Conservation (phyloP, 352 stramenopile genomes). For the Pythium grandisporangium region DNA sequence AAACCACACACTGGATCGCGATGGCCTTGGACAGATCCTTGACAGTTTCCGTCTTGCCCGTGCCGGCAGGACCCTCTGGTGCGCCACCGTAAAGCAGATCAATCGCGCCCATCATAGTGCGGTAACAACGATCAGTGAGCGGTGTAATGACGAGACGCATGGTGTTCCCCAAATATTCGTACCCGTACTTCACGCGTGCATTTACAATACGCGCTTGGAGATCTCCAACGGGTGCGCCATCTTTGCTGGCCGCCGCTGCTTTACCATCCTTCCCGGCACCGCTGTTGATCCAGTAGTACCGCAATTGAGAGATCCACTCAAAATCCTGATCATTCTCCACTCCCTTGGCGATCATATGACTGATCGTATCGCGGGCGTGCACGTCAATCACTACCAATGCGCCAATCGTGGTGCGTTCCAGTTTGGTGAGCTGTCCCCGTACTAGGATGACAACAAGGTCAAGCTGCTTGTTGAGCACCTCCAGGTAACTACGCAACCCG, state of each 20-base stretch:
- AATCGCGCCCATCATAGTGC: constrained; percentile 86
- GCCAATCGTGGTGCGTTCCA: constrained; percentile 89
- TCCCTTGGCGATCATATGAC: constrained; percentile 86
- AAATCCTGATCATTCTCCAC: constrained; percentile 88
- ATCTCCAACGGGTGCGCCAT: too few relatives aligned
- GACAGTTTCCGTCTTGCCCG: constrained; percentile 82
- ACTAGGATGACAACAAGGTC: constrained; percentile 90
- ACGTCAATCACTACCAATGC: constrained; percentile 92
- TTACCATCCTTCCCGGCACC: constrained; percentile 34
- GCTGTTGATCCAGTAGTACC: constrained; percentile 89
- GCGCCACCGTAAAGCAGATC: constrained; percentile 84
- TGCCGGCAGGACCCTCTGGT: constrained; percentile 74
- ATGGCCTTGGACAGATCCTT: constrained; percentile 85
- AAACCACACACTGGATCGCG: constrained; percentile 84
- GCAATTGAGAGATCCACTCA: constrained; percentile 90
- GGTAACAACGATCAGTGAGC: constrained; percentile 84
- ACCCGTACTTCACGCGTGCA: constrained; percentile 79
- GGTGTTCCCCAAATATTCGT: constrained; percentile 87
- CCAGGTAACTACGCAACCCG: constrained; percentile 68
- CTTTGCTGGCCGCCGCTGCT: too few relatives aligned
- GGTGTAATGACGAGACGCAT: constrained; percentile 85
- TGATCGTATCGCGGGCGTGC: constrained; percentile 88
- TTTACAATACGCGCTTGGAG: constrained; percentile 87
- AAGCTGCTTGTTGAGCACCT: constrained; percentile 82
- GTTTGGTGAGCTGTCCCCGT: constrained; percentile 84